phyloP scores from a whole-genome alignment of 2,329 filamentous ascomycete genomes.

The Pyricularia sp. region DNA sequence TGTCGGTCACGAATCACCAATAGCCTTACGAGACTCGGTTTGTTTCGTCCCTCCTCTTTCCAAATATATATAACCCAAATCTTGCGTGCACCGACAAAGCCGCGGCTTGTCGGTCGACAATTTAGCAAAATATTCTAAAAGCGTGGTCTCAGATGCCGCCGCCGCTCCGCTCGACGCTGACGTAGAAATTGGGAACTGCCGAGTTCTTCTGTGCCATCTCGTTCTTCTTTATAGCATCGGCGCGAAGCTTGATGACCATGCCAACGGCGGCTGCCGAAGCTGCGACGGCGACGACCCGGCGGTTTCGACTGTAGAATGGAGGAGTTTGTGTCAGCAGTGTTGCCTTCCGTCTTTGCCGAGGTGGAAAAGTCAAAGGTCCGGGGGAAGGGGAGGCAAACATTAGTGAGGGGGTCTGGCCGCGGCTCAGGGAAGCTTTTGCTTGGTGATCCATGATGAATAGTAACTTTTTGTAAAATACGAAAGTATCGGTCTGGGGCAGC shows the following conservation, averaged over 20 bases:
- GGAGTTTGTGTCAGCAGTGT: not conserved
- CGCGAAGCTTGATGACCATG: constrained; percentile 21
- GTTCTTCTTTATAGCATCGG: constrained; percentile 24
- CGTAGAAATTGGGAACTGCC: constrained; percentile 27
- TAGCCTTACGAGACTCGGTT: not conserved
- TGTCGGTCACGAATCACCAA: not conserved
- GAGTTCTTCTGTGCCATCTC: constrained; percentile 27
- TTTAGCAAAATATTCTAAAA: not conserved
- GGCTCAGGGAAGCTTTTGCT: not conserved
- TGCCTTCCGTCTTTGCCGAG: not conserved
- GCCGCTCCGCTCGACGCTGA: constrained; percentile 39
- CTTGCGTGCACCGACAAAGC: not conserved
- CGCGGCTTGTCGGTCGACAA: not conserved
- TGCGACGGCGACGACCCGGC: constrained; percentile 21
- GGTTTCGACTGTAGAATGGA: constrained; percentile 20
- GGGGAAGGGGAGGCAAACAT: not conserved
- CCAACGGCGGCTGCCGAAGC: constrained; percentile 14
- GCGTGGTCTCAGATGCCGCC: constrained; percentile 22
- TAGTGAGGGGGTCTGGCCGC: not conserved
- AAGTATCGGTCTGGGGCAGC: not conserved
- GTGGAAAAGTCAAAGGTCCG: not conserved
- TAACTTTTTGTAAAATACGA: not conserved
- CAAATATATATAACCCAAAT: not conserved
- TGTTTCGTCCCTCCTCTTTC: not conserved
- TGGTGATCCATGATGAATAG: not conserved